Evolutionary conservation across 345 rosid species (phyloP), one percentile per base, ranked within the genome.

Genomic region (Streptanthus diversifolius): DNA sequence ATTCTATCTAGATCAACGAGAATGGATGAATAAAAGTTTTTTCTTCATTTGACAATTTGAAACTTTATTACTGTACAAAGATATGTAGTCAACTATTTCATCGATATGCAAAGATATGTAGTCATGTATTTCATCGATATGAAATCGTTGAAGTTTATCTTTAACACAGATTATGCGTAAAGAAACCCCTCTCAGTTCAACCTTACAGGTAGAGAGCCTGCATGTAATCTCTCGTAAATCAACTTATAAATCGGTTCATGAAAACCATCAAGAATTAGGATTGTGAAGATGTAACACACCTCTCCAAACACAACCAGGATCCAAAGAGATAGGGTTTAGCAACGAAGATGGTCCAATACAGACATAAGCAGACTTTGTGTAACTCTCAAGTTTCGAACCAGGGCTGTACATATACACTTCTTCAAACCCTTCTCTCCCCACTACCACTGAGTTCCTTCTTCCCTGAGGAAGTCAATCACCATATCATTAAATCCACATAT

Each of bases 361-460:
- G 40, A 91, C 78, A 72, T 79, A 93, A 56, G 95, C 84, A 74
- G 87, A 90, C 80, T 80, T 86, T 64, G 90, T 79, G 47, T 89
- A 89, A 70, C 75, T 80, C 68, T 86, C 93, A 70, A 86, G 81
- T 29, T 27, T 79, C 11, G 96, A 87, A 14, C 98, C 96, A 8
- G 98, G 97, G 66, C 98, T 93, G 75, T 80, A 82, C 62, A 93
- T 68, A 70, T 93, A 93, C 45, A 90, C 71, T 80, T 89, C 97
- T 24, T 86, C 81, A 32, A 89, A 88, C 5, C 96, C 96, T 3
- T 79, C 83, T 75, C 96, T 81, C 70, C 89, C 87, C 43, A 87
- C 75, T 17, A 69, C 77, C 35, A 93, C 84, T 3, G 97, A 90
- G 86, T 89, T 90, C 66, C 97, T 85, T 81, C 91, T 83, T 13